phyloP scores from a whole-genome alignment of 495 filamentous ascomycete genomes.

The Cryomyces antarcticus region DNA sequence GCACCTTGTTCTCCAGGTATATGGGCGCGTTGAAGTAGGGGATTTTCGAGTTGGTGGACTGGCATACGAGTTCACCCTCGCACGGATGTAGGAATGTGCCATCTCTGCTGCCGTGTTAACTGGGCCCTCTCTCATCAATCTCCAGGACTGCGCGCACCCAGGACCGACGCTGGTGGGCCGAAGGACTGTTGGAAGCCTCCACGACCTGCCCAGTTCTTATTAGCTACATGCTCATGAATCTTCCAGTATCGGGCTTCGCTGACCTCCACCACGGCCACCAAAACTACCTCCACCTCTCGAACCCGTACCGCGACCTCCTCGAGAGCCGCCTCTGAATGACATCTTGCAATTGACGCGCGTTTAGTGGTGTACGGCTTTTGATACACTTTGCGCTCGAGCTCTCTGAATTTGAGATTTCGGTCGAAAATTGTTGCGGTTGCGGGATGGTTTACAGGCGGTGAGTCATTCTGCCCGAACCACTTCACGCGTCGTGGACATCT shows the following conservation, averaged over 20 bases:
- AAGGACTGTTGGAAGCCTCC: constrained; percentile 42
- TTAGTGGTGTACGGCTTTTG: neutral
- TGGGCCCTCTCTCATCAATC: constrained; percentile 10
- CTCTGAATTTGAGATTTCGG: too few relatives aligned
- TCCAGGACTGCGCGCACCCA: constrained; percentile 26
- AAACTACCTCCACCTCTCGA: constrained; percentile 12
- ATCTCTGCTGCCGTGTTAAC: constrained; percentile 39
- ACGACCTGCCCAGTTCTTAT: constrained; percentile 22
- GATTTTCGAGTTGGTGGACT: constrained; percentile 81
- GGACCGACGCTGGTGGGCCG: constrained; percentile 45
- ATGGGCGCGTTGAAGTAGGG: constrained; percentile 98
- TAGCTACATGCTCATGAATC: constrained; percentile 1
- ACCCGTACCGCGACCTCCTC: constrained; percentile 16
- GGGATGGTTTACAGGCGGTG: too few relatives aligned
- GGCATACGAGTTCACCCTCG: constrained; percentile 93
- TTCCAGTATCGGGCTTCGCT: neutral
- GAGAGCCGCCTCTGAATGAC: constrained; percentile 15
- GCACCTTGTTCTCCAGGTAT: constrained; percentile 92
- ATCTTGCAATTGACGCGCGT: constrained; percentile 6
- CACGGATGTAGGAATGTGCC: constrained; percentile 78
- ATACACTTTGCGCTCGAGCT: too few relatives aligned
- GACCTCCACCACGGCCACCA: constrained; percentile 17
- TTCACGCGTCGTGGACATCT: too few relatives aligned
- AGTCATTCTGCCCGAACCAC: too few relatives aligned
- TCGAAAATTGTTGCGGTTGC: too few relatives aligned